Percentiles rank a stretch among this genome's conserved stretches.
These are phyloP conservation scores for Lactarius akahatsu DNA, from an alignment of 768 basidiomycete species.

Conservation along the genomic window DNA sequence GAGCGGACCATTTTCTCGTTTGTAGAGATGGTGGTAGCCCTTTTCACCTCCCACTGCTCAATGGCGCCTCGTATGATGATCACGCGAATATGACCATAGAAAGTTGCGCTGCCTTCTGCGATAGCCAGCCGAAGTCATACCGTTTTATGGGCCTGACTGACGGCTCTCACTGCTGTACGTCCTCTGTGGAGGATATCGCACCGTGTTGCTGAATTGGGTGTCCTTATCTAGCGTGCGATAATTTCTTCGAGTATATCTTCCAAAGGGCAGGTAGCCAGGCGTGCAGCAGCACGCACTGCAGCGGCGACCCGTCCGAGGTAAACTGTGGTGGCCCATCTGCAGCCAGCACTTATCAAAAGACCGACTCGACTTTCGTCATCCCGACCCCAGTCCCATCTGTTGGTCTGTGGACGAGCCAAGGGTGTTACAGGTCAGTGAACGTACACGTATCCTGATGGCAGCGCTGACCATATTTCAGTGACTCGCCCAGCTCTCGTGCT, in stretches of 20 bases:
- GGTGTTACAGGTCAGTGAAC: neutral
- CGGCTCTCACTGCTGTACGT: slow-evolving; percentile 55
- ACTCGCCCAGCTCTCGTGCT: neutral
- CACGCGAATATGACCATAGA: slow-evolving; percentile 60
- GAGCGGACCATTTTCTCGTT: neutral
- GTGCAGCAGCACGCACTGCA: slow-evolving; percentile 56
- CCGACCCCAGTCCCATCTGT: neutral
- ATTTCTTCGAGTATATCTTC: slow-evolving; percentile 46
- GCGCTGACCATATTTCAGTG: neutral
- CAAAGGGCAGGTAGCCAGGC: slow-evolving; percentile 41
- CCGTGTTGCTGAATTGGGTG: no score
- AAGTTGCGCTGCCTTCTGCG: slow-evolving; percentile 45
- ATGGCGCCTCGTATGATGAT: slow-evolving; percentile 45
- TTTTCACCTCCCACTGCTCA: slow-evolving; percentile 41
- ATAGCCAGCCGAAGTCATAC: slow-evolving; percentile 39
- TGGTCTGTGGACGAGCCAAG: neutral
- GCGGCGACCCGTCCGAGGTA: slow-evolving; percentile 57
- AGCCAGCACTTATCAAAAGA: slow-evolving; percentile 57
- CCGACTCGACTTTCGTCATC: slow-evolving; percentile 41
- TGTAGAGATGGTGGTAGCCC: neutral
- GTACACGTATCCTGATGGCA: neutral
- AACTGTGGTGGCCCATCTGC: slow-evolving; percentile 50
- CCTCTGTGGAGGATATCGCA: no score
- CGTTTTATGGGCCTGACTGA: slow-evolving; percentile 73
- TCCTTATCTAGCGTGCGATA: neutral